phyloP scores from a whole-genome alignment of 2,329 filamentous ascomycete genomes.

The Calonectria leucothoes region DNA sequence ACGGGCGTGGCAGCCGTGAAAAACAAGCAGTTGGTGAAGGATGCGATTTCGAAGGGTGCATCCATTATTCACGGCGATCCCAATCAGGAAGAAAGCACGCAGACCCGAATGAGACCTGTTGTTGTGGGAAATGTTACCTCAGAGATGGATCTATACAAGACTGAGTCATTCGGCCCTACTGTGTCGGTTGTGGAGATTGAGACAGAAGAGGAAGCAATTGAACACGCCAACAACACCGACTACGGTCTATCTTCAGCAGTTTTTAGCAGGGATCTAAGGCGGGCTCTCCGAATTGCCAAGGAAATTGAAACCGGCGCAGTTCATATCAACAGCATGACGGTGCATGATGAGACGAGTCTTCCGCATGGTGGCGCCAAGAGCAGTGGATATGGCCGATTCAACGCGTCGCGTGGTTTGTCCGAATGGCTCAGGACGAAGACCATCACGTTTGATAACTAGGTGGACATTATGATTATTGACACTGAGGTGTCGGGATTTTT shows the following conservation, averaged over 20 bases:
- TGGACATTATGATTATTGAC: neutral
- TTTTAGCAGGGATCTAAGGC: constrained; percentile 76
- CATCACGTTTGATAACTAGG: constrained; percentile 64
- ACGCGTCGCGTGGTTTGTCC: constrained; percentile 61
- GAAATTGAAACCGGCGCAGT: constrained; percentile 75
- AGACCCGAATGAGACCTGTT: constrained; percentile 68
- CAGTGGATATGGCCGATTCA: constrained; percentile 74
- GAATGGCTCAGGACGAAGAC: constrained; percentile 75
- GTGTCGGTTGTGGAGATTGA: constrained; percentile 75
- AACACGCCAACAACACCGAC: constrained; percentile 83
- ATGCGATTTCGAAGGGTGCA: constrained; percentile 77
- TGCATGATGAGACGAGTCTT: constrained; percentile 72
- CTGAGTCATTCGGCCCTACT: constrained; percentile 82
- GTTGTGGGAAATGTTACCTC: constrained; percentile 72
- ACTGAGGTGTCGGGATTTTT: neutral
- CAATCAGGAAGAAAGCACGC: constrained; percentile 45
- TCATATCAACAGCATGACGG: constrained; percentile 74
- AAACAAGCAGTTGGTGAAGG: constrained; percentile 73
- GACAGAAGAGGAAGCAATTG: constrained; percentile 78
- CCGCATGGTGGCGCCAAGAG: constrained; percentile 76
- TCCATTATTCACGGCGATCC: constrained; percentile 55
- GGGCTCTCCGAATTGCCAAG: constrained; percentile 69
- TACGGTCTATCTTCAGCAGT: constrained; percentile 80
- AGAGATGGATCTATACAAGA: constrained; percentile 79
- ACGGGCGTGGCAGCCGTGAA: constrained; percentile 73